Evolutionary conservation across 805 yeast species (phyloP).

Genomic region (Geotrichum ghanense): DNA sequence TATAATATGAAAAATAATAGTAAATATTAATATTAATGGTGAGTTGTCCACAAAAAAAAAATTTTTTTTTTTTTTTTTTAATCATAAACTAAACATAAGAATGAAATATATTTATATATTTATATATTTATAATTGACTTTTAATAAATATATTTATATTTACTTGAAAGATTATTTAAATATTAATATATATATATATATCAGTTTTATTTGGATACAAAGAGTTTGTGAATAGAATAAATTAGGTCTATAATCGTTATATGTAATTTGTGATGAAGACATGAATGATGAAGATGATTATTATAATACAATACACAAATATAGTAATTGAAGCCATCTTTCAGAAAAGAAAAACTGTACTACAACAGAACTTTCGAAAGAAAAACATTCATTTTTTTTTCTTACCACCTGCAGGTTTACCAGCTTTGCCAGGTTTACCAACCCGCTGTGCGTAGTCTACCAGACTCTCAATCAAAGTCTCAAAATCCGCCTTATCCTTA

Average conservation of each 20-base stretch:
- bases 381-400: background rate
- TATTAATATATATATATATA: no score
- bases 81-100: no score
- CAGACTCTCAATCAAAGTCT: constrained; percentile 77
- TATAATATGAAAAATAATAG: no score
- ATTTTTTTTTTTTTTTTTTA: no score
- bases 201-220: no score
- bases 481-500: constrained; percentile 65
- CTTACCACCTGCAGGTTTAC: background rate
- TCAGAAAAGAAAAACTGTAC: background rate
- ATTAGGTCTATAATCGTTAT: background rate
- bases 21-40: no score
- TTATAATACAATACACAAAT: background rate
- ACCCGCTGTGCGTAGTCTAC: constrained; percentile 83
- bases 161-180: no score
- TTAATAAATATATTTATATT: no score
- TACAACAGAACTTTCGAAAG: background rate
- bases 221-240: no score
- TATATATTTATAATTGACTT: no score
- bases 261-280: background rate
- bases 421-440: constrained; percentile 31
- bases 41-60: no score
- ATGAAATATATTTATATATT: no score
- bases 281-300: background rate
- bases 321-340: background rate